Base-by-base conservation (phyloP, 805 yeast species). In the Komagataella kurtzmanii region DNA sequence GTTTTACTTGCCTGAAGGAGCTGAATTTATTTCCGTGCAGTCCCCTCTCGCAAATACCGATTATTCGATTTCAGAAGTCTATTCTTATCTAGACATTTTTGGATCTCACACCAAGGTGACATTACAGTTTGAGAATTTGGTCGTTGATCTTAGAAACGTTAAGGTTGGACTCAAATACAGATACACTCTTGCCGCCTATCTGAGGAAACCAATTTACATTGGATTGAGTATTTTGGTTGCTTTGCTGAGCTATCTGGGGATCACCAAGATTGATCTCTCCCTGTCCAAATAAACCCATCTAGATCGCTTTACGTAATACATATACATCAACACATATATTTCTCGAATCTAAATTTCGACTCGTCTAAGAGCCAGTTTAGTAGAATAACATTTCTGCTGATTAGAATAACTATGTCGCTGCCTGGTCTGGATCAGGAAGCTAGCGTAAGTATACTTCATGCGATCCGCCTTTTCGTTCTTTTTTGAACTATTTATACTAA, bases 1-100 rank as follows among this genome's bases (percentile, higher is more conserved):
- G 44, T 68, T 91, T 56, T 82, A 80, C 60, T 76, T 93, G 57
- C 99, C 99, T 10, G 97, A 93, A 67, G 91, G 90, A 49, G 84
- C 98, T 5, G 71, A 73, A 56, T 69, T 75, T 50, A 56, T 76
- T 48, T 79, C 73, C 53, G 73, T 85, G 46, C 69, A 77, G 17
- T 73, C 85, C 17, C 85, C 93, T 17, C 63, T 83, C 47, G 63
- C 65, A 3, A 68, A 68, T 54, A 63, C 64, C 21, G 60, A 63
- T 3, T 48, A 69, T 24, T 50, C 49, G 1, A 61, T 69, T 17
- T 64, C 63, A n/a, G 56, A 62, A 50, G 59, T 53, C 17, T 59
- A 51, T 52, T 81, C 86, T 3, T 85, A 76, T 65, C 78, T 91
- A 57, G 99, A 91, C 65, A 72, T 83, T 57, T 68, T 79, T 23